These are phyloP conservation scores for Hygrocybe punicea DNA, from an alignment of 768 basidiomycete species.

Conservation along the genomic window DNA sequence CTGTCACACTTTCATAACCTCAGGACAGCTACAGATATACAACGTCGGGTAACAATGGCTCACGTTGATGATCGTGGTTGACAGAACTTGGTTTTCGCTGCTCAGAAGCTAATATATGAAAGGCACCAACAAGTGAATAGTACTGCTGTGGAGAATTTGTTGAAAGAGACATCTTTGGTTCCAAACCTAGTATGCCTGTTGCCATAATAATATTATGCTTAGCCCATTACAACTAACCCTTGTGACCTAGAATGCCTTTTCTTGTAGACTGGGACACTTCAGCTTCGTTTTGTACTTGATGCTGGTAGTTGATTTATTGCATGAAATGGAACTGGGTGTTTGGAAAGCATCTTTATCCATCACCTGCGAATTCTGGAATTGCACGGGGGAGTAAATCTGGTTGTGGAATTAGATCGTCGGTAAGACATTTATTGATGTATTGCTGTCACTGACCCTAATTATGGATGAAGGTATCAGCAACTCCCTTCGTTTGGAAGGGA, in stretches of 20 bases:
- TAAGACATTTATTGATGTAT: slow-evolving; percentile 8
- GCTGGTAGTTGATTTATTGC: slow-evolving; percentile 36
- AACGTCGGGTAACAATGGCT: slow-evolving; percentile 3
- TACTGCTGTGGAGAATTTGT: slow-evolving; percentile 15
- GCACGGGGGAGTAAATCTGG: background rate
- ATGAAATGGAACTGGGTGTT: slow-evolving; percentile 11
- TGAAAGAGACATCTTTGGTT: slow-evolving; percentile 12
- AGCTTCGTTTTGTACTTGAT: slow-evolving; percentile 23
- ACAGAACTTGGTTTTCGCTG: slow-evolving; percentile 9
- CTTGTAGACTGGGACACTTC: slow-evolving; percentile 10
- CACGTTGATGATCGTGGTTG: background rate
- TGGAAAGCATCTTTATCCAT: slow-evolving; percentile 1
- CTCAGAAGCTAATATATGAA: slow-evolving; percentile 12
- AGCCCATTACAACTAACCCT: background rate
- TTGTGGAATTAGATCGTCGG: slow-evolving; percentile 13
- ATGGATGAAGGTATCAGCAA: too few relatives aligned
- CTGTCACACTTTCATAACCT: slow-evolving; percentile 23
- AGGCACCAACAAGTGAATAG: background rate
- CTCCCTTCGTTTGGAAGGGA: too few relatives aligned
- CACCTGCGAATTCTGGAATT: slow-evolving; percentile 6
- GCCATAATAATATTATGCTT: background rate
- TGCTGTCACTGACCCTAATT: too few relatives aligned
- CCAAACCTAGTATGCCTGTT: slow-evolving; percentile 10
- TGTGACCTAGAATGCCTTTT: background rate
- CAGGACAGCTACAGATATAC: slow-evolving; percentile 21